Conservation (phyloP, 768 basidiomycete genomes). For the Dacryopinax primogenitus region DNA sequence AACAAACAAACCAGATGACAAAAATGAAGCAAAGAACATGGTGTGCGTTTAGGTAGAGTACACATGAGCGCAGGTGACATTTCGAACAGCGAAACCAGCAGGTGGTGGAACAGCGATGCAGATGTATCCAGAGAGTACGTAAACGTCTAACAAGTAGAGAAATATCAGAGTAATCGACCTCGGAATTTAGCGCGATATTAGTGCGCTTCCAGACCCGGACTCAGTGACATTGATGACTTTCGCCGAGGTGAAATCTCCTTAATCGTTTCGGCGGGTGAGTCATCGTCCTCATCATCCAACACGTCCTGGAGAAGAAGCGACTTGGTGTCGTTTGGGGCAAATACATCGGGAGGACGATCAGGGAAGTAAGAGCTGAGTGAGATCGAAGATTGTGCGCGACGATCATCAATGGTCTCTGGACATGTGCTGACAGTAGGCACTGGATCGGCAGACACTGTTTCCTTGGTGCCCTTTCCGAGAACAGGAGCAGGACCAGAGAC, state of each 20-base stretch:
- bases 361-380: not conserved
- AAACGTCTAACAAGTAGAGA: not conserved
- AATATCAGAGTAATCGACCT: not conserved
- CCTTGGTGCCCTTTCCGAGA: not conserved
- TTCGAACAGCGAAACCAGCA: not conserved
- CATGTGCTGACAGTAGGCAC: not conserved
- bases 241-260: not conserved
- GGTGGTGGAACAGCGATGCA: not conserved
- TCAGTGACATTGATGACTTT: not conserved
- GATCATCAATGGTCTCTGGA: not conserved
- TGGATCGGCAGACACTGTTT: not conserved
- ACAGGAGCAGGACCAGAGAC: not conserved
- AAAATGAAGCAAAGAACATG: not conserved
- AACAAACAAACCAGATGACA: not conserved
- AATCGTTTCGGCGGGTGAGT: constrained; percentile 1
- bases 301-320: not conserved
- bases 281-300: not conserved
- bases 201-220: not conserved
- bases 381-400: not conserved
- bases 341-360: not conserved
- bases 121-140: too few relatives aligned
- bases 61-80: not conserved
- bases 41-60: constrained; percentile 4
- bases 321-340: not conserved
- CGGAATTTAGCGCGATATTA: not conserved